Base-by-base conservation (phyloP, 2,329 filamentous ascomycete species). In the Dothistroma pini region DNA sequence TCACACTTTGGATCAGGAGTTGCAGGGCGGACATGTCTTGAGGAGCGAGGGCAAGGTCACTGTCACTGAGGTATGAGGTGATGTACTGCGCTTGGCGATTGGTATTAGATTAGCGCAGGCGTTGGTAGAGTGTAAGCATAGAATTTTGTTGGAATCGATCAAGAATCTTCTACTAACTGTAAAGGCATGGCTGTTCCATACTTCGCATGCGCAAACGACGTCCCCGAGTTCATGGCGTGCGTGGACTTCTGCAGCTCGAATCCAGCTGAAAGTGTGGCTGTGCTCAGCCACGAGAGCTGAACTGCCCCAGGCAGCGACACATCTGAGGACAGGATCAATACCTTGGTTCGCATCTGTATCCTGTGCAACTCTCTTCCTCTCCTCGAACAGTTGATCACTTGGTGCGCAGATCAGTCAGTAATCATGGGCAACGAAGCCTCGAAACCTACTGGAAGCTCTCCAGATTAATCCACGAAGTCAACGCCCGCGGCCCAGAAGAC, bases 1-100 rank as follows among this genome's bases (percentile, higher is more conserved):
- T 4, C 60, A 65, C 19, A 55, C 63, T 16, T 22, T 67, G n/a
- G 51, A 67, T n/a, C 65, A 65, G 52, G 60, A 60, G 16, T 48
- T 63, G 25, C 60, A 61, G 29, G 38, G 50, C 2, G 60, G 62
- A 41, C 63, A 65, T 56, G 54, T 56, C 6, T 47, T 67, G 34
- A 56, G 38, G 32, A 34, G 22, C 8, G 31, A 41, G 7, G 47
- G 22, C 4, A 44, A n/a, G 41, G 8, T n/a, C 14, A n/a, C 14
- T 14, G 8, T n/a, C 14, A n/a, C 14, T 14, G 41, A 44, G n/a
- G 41, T 44, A n/a, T 44, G 41, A 44, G 14, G 34, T 38, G 34
- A 7, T 38, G 34, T 11, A 7, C 34, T 38, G 14, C 34, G 34
- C 34, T 16, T 11, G 14, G 34, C 34, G 14, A 16, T 38, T 11